Percentiles rank a stretch among this genome's conserved stretches.
These are phyloP conservation scores for Aspergillus hiratsukae DNA, from an alignment of 2,329 filamentous ascomycete species.

Conservation along the genomic window DNA sequence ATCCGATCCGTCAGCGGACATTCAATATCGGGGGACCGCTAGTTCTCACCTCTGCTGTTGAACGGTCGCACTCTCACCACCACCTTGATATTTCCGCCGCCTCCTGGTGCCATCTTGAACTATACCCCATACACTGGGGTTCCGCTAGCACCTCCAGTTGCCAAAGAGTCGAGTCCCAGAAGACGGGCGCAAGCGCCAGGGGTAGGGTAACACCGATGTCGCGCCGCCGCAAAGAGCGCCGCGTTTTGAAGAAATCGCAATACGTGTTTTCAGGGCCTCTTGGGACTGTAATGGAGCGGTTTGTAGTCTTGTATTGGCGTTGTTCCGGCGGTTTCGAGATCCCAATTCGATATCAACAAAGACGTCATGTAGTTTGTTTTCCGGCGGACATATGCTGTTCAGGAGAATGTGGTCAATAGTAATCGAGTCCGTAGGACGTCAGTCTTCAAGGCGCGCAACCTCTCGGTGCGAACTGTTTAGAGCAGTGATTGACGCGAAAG, in stretches of 20 bases:
- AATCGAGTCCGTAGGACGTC: neutral
- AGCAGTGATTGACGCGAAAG: neutral
- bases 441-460: neutral
- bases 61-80: constrained; percentile 95
- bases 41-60: constrained; percentile 75
- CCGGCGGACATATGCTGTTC: constrained; percentile 14
- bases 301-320: constrained; percentile 6
- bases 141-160: constrained; percentile 12
- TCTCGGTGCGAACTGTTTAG: neutral
- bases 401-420: constrained; percentile 7
- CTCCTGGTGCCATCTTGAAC: constrained; percentile 60
- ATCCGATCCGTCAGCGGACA: constrained; percentile 6
- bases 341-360: constrained; percentile 28
- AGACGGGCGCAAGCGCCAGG: constrained; percentile 10
- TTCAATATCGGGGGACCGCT: neutral
- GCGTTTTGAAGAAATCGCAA: constrained; percentile 16
- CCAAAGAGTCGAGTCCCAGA: constrained; percentile 8
- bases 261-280: neutral
- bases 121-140: constrained; percentile 34
- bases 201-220: constrained; percentile 20
- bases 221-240: constrained; percentile 33
- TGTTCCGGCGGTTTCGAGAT: constrained; percentile 13
- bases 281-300: neutral
- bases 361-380: constrained; percentile 31
- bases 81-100: constrained; percentile 98